Evolutionary conservation across 768 basidiomycete genomes (phyloP), one percentile per base, ranked within the genome.

Genomic region (Lyophyllum shimeji): DNA sequence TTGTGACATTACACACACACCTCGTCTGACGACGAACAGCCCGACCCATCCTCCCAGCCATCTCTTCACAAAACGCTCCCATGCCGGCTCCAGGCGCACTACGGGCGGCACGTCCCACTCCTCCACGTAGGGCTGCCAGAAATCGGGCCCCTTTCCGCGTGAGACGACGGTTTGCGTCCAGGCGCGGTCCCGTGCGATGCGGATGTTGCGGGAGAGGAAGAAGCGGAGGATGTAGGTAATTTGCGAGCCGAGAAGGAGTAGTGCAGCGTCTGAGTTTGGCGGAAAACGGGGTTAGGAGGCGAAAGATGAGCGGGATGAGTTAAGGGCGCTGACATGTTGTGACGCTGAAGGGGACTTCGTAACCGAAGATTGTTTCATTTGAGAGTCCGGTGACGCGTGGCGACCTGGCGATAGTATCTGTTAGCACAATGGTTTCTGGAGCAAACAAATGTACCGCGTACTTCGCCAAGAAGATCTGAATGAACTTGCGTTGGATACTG

Each of bases 141-240:
- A 96, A 8, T 89, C 85, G 0, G 79, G 73, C 0, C 86, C 85
- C 62, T 96, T 96, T 12, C 87, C 87, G 1, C 94, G 83, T 4
- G 93, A 95, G 6, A 79, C 73, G 25, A 96, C 84, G 0, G 93
- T 95, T 66, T 95, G 87, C 18, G 82, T 86, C 82, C 86, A 92
- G 11, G 83, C 93, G 11, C 89, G 81, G 51, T 83, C 82, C 1
- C 87, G 82, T 0, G 93, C 91, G 43, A 94, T 81, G 24, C 84
- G 82, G 46, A 96, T 85, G 70, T 96, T 95, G 45, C 84, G 84
- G 25, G 85, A 79, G 49, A 98, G 81, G 73, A 95, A 95, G 75
- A 89, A 95, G 2, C 76, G 79, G 48, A 96, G 77, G 53, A 98
- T 87, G 18, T 72, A 71, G 0, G 90, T 89, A 33, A 90, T 66